Percentiles rank a stretch among this genome's conserved stretches.
These are phyloP conservation scores for Skeletonema costatum DNA, from an alignment of 108 stramenopile species.

Conservation along the genomic window DNA sequence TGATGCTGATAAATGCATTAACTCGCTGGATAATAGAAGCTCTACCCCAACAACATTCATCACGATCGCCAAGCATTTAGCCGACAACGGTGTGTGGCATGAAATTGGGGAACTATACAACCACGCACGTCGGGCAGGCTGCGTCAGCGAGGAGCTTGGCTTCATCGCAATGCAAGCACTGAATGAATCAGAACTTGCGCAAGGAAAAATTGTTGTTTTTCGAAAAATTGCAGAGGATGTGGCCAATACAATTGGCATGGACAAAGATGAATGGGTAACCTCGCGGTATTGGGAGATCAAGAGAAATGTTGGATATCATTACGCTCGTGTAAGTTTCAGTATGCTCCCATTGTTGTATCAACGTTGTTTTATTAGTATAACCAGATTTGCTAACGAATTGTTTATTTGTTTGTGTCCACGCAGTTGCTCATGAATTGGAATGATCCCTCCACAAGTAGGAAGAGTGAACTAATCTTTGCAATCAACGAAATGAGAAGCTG, in stretches of 20 bases:
- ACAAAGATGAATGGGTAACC: constrained; percentile 50
- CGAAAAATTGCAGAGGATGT: constrained; percentile 64
- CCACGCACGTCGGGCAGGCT: constrained; percentile 47
- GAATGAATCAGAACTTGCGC: constrained; percentile 27
- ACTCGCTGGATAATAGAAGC: constrained; percentile 7
- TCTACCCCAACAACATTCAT: constrained; percentile 44
- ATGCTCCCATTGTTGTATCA: not conserved
- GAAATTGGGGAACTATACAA: constrained; percentile 57
- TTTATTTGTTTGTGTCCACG: not conserved
- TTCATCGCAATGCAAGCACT: constrained; percentile 70
- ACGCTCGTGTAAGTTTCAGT: constrained; percentile 51
- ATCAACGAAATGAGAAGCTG: constrained; percentile 56
- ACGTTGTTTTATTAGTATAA: not conserved
- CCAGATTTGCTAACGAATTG: not conserved
- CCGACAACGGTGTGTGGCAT: constrained; percentile 36
- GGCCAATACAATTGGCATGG: constrained; percentile 44
- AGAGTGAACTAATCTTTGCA: constrained; percentile 63
- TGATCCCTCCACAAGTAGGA: constrained; percentile 54
- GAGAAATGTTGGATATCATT: constrained; percentile 57
- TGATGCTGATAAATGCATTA: constrained; percentile 19
- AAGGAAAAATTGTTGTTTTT: constrained; percentile 58
- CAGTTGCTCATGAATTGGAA: constrained; percentile 81
- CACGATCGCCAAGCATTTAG: constrained; percentile 36
- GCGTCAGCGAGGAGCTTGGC: constrained; percentile 63
- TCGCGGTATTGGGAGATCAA: constrained; percentile 72